Base-by-base conservation (phyloP, 1,284 basidiomycete species). In the Trametes sp. region DNA sequence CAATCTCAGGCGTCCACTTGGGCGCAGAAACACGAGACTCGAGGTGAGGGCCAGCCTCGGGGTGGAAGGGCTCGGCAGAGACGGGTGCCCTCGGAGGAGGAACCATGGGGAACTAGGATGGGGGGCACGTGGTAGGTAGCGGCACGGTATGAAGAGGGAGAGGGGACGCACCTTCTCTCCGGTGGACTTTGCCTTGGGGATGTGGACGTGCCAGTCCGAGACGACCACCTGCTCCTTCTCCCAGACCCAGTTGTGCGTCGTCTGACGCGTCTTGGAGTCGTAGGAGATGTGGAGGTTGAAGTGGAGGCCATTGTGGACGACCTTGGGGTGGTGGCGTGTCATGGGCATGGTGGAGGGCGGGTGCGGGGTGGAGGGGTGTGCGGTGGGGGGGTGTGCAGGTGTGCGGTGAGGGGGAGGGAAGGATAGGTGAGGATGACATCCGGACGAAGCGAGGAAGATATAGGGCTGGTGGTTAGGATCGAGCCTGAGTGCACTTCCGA, bases 141-240 rank as follows among this genome's bases (percentile, higher is more conserved):
- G n/a, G n/a, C n/a, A n/a, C n/a, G 31, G n/a, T 23, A 13, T 3
- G 29, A 3, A 29, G 23, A 19, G 16, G 48, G 48, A 4, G 28
- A 10, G 46, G 28, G 8, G 29, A 33, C 58, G 24, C 28, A 57
- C 62, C 49, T 60, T 57, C 54, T 60, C 62, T 41, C 57, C 62
- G 35, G 54, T 44, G 33, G 62, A 60, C 54, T 57, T 60, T 28
- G 62, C 58, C 58, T 64, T 64, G 58, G 62, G 62, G n/a, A 60
- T 42, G 51, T 24, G 35, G n/a, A 64, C 44, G 51, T 60, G 54
- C 26, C 28, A 42, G 58, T 64, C 54, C 23, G 24, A 19, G 19
- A 45, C 38, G 13, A 31, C 35, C 28, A 64, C 62, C 38, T 60
- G 28, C 44, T 54, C 58, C 45, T 64, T 53, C 49, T 57, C 36